Base-by-base conservation (phyloP, 2,329 filamentous ascomycete species). In the Aspergillus aculeatus region DNA sequence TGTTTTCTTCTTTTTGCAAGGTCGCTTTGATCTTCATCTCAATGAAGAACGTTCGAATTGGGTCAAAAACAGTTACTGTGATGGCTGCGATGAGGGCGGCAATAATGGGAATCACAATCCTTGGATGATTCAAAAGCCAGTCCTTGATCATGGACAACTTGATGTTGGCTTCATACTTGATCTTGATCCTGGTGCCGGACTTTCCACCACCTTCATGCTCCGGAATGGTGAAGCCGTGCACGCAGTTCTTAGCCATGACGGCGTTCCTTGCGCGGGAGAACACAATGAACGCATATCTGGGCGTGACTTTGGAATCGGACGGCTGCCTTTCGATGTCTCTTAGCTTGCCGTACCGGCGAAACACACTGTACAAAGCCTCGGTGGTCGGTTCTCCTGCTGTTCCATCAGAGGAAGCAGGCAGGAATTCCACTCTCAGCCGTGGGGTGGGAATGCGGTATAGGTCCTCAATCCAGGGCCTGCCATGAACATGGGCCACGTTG, bases 401-500 rank as follows among this genome's bases (percentile, higher is more conserved):
- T 1, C 81, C 83, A n/a, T 90, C 92, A 0, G 91, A 84, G 26
- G 84, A 83, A 0, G 86, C 84, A 4, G 92, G 86, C 7, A 94
- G 83, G 64, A 97, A 98, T 71, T 98, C 94, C 23, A 97, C 87
- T 66, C 86, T 89, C 41, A 99, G 70, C 29, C 90, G 83, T 47
- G 82, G 82, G 59, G 88, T 91, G 0, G 95, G 95, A 54, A 92
- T 87, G 6, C 92, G 86, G 66, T 92, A 90, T 29, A 99, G 79
- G 72, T 99, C 95, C 71, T 98, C 95, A 2, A 98, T 84, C 95
- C 95, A 99, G 0, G 95, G 95, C 23, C 88, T 86, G 10, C 95
- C 95, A 57, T 86, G 82, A 2, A 99, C 95, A 6, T 92, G 79
- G 24, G 87, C 86, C 3, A 87, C 86, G 52, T 85, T 84, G 58